A percentile compares a stretch with the other conserved stretches of the same genome.
These are phyloP conservation scores for Penstemon eatonii DNA, from an alignment of 257 asterid species.

Conservation along the genomic window DNA sequence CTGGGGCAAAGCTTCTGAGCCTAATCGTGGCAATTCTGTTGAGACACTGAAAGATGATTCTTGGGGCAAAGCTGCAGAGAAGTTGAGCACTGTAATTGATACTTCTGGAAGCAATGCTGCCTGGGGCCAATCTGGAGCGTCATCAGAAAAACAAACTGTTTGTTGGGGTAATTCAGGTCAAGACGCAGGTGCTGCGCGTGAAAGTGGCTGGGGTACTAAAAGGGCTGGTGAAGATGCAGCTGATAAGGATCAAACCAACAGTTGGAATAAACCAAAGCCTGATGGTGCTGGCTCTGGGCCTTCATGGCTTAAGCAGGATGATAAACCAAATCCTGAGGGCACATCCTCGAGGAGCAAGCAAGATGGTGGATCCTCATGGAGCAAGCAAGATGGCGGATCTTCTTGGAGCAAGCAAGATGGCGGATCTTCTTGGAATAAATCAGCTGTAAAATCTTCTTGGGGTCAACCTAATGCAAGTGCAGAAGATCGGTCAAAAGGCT, in stretches of 20 bases:
- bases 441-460: slow-evolving; percentile 7
- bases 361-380: slow-evolving; percentile 31
- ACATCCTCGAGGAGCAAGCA: slow-evolving; percentile 26
- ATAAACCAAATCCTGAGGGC: slow-evolving; percentile 14
- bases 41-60: slow-evolving; percentile 31
- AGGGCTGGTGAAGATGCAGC: too few relatives aligned
- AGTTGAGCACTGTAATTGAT: slow-evolving; percentile 21
- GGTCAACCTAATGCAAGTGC: slow-evolving; percentile 36
- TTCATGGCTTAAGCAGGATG: slow-evolving; percentile 44
- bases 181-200: too few relatives aligned
- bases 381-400: too few relatives aligned
- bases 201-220: too few relatives aligned
- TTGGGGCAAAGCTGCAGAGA: slow-evolving; percentile 59
- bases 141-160: too few relatives aligned
- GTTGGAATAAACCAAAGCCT: slow-evolving; percentile 40
- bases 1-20: slow-evolving; percentile 36
- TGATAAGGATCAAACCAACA: slow-evolving; percentile 24
- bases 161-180: too few relatives aligned
- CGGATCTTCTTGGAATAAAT: too few relatives aligned
- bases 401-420: too few relatives aligned
- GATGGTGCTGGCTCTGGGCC: slow-evolving; percentile 41
- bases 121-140: too few relatives aligned
- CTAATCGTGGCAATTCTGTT: slow-evolving; percentile 17
- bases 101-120: too few relatives aligned
- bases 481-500: slow-evolving; percentile 34